These are phyloP conservation scores for Murraya koenigii DNA, from an alignment of 345 rosid species.

Conservation along the genomic window DNA sequence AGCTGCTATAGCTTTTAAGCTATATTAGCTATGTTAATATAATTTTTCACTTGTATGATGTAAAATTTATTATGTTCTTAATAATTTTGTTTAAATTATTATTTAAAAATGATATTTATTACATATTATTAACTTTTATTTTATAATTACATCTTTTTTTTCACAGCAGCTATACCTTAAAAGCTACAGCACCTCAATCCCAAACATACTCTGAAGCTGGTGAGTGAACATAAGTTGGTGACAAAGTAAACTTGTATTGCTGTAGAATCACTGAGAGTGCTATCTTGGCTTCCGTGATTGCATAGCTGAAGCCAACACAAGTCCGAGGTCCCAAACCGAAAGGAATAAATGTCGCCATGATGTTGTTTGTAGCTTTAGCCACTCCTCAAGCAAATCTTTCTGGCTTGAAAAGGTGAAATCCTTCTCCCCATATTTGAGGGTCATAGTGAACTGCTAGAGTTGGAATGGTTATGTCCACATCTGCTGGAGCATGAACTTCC, in stretches of 20 bases:
- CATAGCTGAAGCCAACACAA: slow-evolving; percentile 40
- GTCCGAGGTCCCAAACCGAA: slow-evolving; percentile 41
- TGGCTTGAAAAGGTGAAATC: slow-evolving; percentile 39
- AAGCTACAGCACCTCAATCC: no score
- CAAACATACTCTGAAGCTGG: no score
- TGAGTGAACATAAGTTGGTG: slow-evolving; percentile 42
- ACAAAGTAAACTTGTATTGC: slow-evolving; percentile 33
- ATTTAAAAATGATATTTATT: no score
- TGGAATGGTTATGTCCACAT: slow-evolving; percentile 16
- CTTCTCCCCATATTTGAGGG: slow-evolving; percentile 44
- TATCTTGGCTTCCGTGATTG: slow-evolving; percentile 32
- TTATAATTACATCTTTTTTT: no score
- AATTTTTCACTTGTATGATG: no score
- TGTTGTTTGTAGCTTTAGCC: slow-evolving; percentile 43
- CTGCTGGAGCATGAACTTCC: slow-evolving; percentile 30
- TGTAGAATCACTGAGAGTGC: slow-evolving; percentile 53
- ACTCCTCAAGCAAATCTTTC: slow-evolving; percentile 46
- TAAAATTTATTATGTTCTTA: no score
- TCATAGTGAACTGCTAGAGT: slow-evolving; percentile 33
- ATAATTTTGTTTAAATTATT: no score
- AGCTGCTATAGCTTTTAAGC: no score
- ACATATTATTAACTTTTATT: no score
- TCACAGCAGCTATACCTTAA: no score
- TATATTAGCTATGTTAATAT: no score
- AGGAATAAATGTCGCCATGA: slow-evolving; percentile 34